phyloP scores from a whole-genome alignment of 306 rosid genomes.

The Adenanthera pavonina region DNA sequence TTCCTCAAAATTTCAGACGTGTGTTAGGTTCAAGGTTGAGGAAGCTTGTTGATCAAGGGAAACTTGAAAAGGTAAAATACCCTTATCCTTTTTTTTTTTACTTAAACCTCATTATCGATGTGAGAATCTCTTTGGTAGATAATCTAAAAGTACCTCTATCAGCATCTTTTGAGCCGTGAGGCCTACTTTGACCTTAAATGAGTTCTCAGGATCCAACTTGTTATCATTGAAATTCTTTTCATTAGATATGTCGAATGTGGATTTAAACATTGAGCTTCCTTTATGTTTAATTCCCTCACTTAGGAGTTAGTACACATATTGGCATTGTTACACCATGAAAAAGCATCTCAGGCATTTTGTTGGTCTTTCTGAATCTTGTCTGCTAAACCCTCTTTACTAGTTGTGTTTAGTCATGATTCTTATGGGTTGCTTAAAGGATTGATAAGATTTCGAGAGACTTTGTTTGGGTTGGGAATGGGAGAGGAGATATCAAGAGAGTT shows the following conservation, averaged over 20 bases:
- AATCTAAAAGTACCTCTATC: no score
- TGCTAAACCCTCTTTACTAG: background rate
- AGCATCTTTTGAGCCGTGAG: no score
- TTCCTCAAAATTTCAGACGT: conserved; percentile 68
- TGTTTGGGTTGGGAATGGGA: background rate
- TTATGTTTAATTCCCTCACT: background rate
- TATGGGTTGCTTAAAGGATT: background rate
- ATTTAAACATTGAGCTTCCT: background rate
- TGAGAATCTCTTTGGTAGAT: no score
- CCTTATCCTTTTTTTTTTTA: background rate
- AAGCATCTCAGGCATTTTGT: background rate
- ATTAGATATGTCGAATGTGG: conserved; percentile 1
- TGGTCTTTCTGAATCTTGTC: background rate
- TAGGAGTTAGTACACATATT: background rate
- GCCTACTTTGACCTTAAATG: no score
- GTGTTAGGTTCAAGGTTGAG: conserved; percentile 67
- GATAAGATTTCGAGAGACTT: background rate
- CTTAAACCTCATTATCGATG: no score
- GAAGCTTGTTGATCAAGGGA: conserved; percentile 79
- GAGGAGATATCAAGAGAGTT: background rate
- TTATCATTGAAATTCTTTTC: conserved; percentile 16
- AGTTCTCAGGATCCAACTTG: background rate
- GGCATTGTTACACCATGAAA: background rate
- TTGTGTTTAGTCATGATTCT: background rate
- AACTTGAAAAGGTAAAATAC: conserved; percentile 77